These are phyloP conservation scores for Rosa rugosa DNA, from an alignment of 306 rosid species.

Conservation along the genomic window DNA sequence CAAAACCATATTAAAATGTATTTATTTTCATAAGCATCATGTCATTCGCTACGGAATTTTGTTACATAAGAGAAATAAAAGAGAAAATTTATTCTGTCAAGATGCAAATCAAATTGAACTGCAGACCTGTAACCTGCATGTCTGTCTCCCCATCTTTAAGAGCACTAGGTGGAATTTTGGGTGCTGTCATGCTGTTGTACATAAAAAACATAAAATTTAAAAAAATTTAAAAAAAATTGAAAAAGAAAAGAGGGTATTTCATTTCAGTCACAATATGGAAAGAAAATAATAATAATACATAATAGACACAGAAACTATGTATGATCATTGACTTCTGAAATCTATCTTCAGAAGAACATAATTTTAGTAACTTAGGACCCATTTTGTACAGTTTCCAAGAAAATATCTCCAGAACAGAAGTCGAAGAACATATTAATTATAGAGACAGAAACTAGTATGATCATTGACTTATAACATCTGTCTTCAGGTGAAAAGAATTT, in stretches of 20 bases:
- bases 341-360: background rate
- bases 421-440: background rate
- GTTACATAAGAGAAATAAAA: no score
- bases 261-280: constrained; percentile 12
- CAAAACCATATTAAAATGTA: background rate
- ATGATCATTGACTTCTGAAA: background rate
- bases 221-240: background rate
- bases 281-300: background rate
- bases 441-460: background rate
- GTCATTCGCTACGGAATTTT: background rate
- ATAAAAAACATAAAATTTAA: background rate
- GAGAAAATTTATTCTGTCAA: background rate
- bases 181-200: constrained; percentile 85
- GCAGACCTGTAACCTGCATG: constrained; percentile 70
- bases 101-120: constrained; percentile 22
- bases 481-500: background rate
- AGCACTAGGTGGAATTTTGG: constrained; percentile 77
- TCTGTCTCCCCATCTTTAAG: constrained; percentile 79
- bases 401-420: background rate
- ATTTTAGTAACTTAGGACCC: background rate
- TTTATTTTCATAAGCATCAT: constrained; percentile 2
- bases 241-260: background rate
- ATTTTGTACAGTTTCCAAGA: background rate
- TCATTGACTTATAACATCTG: background rate
- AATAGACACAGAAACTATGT: background rate